phyloP scores from a whole-genome alignment of 768 basidiomycete genomes.

The Xanthoconium purpureum region DNA sequence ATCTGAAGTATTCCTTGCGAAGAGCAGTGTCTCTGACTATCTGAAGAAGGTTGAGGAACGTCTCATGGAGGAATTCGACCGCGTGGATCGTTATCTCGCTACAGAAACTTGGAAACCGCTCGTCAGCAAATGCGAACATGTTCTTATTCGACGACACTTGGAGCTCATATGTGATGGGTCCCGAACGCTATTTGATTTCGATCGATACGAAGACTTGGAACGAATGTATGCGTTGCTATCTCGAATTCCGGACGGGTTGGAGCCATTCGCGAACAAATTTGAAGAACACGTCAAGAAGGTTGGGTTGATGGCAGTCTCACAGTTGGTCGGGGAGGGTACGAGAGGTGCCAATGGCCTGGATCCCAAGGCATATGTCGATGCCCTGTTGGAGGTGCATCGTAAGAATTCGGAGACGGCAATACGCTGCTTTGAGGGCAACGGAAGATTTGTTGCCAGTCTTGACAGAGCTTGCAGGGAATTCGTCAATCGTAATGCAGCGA shows the following conservation, averaged over 20 bases:
- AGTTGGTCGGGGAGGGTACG: constrained; percentile 54
- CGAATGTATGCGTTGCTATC: constrained; percentile 93
- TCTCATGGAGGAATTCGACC: constrained; percentile 89
- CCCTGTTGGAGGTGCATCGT: constrained; percentile 83
- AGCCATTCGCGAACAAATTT: constrained; percentile 87
- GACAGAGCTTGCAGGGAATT: constrained; percentile 96
- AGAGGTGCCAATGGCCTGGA: constrained; percentile 64
- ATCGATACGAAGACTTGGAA: constrained; percentile 92
- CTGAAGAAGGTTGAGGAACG: constrained; percentile 92
- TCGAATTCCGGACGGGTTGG: constrained; percentile 86
- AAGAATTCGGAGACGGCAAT: constrained; percentile 89
- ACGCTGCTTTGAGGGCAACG: constrained; percentile 87
- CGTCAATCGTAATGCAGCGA: constrained; percentile 90
- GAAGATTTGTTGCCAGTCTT: constrained; percentile 88
- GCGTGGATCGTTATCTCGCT: constrained; percentile 91
- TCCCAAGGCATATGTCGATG: constrained; percentile 93
- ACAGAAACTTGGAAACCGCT: constrained; percentile 84
- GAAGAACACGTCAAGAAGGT: constrained; percentile 94
- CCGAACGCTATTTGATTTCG: constrained; percentile 83
- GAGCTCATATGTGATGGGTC: constrained; percentile 91
- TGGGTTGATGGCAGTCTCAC: constrained; percentile 78
- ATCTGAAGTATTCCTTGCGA: constrained; percentile 84
- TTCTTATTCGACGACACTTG: constrained; percentile 84
- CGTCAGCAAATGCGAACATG: constrained; percentile 83
- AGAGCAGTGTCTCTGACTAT: constrained; percentile 90